Base-by-base conservation (phyloP, 371 early-diverging fungal genomes). In the Mucor mucedo region DNA sequence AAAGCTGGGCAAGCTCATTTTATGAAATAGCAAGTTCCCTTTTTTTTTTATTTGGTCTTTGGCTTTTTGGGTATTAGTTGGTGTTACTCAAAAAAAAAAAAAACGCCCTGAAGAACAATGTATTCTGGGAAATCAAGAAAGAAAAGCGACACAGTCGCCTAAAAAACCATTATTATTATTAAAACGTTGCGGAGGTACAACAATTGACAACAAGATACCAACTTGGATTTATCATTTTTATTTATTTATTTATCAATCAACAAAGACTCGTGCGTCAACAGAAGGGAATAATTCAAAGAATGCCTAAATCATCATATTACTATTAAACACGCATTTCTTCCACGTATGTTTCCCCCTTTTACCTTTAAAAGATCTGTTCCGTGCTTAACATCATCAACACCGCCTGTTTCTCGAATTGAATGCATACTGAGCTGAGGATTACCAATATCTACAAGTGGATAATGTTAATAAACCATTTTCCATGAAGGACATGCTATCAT, bases 381-480 rank as follows among this genome's bases (percentile, higher is more conserved):
- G 69, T 88, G 70, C 6, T 80, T 83, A 28, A 97, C 92, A 72
- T 97, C 98, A 49, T 93, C 90, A 5, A 87, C 82, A 11, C 98
- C 98, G 62, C 89, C 87, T 8, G 85, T 88, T 76, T 97, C 98
- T 55, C 98, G 91, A 75, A 94, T 91, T 52, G 93, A 92, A 80
- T 97, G 98, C 98, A 97, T 97, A 68, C 90, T 89, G 59, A 95
- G 73, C 74, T 96, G 95, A 42, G 98, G 93, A 69, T 91, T 93
- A 49, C 98, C 98, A 27, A 97, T 89, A 80, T 97, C 96, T 84
- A 52, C 21, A 21, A 2, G 5, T n/a, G 21, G 21, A 21, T 21
- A 47, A 9, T 47, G 47, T 39, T 40, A 21, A 35, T 45, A 47
- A 47, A n/a, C 5, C 3, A 27, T 3, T 44, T 44, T 14, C 9